Base-by-base conservation (phyloP, 306 rosid genomes). In the Dryas alaskensis region DNA sequence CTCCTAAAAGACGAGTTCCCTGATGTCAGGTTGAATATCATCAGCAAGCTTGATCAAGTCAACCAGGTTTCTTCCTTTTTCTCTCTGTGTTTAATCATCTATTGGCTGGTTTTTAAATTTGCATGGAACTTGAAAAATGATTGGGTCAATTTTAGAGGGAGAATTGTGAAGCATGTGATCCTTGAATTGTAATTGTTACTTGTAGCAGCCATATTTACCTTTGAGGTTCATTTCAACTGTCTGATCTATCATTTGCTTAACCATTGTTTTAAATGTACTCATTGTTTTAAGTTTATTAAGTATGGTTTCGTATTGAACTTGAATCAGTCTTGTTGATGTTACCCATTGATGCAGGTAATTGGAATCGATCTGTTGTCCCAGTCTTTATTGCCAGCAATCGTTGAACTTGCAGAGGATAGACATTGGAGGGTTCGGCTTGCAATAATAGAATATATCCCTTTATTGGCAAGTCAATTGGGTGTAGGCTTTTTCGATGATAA, bases 401-500 rank as follows among this genome's bases (percentile, higher is more conserved):
- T 92, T 81, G 99, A 94, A 85, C 99, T 94, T 52, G 99, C 99
- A n/a, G 99, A 95, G 84, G 99, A 95, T 77, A 90, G 96, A 80
- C 99, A 92, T 79, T 95, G 99, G 99, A 87, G 99, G 79, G 99
- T 94, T 73, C 91, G 99, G 70, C 94, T 94, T 72, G 99, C 99
- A 45, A 95, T 95, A 65, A 95, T 95, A 67, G 99, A 92, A 74
- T 95, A 95, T 73, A 92, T 95, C 75, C 99, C 99, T 73, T 82
- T 95, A 50, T 80, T 95, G 89, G 99, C 99, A 45, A 95, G 96
- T 84, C 98, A 95, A 75, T 83, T 95, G 89, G 99, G 99, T 74
- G 98, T 95, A 22, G 92, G 96, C 22, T 95, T 95, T 82, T 95
- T 95, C 8, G 96, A 95, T 52, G 98, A 95, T 79, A 95, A 95